These are phyloP conservation scores for Debaryomycetaceae sp. DNA, from an alignment of 1,139 yeast genomes.

Conservation along the genomic window DNA sequence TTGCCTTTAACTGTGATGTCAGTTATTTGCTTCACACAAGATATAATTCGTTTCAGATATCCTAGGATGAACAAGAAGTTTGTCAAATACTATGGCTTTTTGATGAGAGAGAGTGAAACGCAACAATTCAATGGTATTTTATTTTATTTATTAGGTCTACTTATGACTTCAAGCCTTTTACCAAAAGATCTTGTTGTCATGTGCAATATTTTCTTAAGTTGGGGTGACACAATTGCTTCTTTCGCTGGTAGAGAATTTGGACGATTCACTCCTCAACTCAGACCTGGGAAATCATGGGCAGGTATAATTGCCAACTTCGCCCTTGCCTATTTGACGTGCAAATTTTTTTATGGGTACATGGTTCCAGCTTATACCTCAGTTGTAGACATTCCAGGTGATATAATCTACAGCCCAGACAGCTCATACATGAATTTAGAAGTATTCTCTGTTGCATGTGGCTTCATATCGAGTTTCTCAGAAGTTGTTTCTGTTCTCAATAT, in stretches of 20 bases:
- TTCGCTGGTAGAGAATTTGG: conserved; percentile 87
- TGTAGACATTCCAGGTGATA: conserved; percentile 51
- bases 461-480: conserved; percentile 86
- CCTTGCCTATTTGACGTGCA: conserved; percentile 64
- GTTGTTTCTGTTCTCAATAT: conserved; percentile 67
- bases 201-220: conserved; percentile 76
- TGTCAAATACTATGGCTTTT: conserved; percentile 65
- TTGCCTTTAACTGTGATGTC: conserved; percentile 56
- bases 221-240: conserved; percentile 98
- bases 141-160: conserved; percentile 78
- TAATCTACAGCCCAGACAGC: conserved; percentile 61
- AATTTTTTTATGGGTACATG: conserved; percentile 66
- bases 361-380: conserved; percentile 52
- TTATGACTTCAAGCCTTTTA: conserved; percentile 62
- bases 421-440: conserved; percentile 52
- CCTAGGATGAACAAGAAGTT: conserved; percentile 61
- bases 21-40: conserved; percentile 55
- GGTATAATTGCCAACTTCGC: conserved; percentile 84
- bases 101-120: conserved; percentile 81
- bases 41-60: conserved; percentile 62
- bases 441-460: conserved; percentile 64
- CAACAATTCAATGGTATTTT: conserved; percentile 73
- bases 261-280: conserved; percentile 73
- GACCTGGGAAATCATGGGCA: conserved; percentile 75
- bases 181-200: conserved; percentile 80